Evolutionary conservation across 495 filamentous ascomycete species (phyloP).

Genomic region (Terfezia claveryi): DNA sequence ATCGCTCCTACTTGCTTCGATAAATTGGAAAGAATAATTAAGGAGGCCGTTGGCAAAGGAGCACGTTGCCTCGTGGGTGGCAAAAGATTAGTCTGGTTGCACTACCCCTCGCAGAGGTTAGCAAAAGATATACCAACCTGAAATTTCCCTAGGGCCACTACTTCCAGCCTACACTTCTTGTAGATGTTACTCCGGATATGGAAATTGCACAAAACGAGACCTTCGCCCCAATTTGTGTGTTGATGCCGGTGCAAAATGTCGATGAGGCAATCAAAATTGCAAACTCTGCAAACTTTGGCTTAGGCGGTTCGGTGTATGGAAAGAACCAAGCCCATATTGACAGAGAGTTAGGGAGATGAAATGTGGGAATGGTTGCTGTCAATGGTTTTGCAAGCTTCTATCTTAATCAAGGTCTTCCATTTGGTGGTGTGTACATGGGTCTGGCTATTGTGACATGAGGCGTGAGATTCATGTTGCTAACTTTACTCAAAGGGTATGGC

Average conservation of each 20-base stretch:
- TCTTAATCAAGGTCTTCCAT: constrained; percentile 64
- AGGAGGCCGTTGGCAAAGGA: constrained; percentile 52
- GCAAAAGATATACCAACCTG: constrained; percentile 43
- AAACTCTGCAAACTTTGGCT: constrained; percentile 54
- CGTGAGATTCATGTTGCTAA: background rate
- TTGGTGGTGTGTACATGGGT: constrained; percentile 70
- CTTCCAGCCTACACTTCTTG: constrained; percentile 73
- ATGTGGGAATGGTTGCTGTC: constrained; percentile 70
- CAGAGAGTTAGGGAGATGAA: constrained; percentile 39
- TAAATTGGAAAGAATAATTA: constrained; percentile 46
- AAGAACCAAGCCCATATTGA: constrained; percentile 28
- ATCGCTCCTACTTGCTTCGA: constrained; percentile 55
- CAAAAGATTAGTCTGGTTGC: no score
- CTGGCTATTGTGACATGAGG: constrained; percentile 8
- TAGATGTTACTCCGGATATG: constrained; percentile 59
- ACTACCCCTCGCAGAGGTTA: no score
- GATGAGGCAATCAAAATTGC: constrained; percentile 43
- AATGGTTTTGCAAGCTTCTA: constrained; percentile 92
- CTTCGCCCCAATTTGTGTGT: constrained; percentile 71
- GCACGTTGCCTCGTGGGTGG: constrained; percentile 68
- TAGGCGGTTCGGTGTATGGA: constrained; percentile 72
- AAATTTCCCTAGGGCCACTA: constrained; percentile 59
- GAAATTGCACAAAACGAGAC: constrained; percentile 75
- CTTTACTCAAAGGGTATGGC: constrained; percentile 37
- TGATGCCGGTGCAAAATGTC: constrained; percentile 48